A percentile compares a stretch with the other conserved stretches of the same genome.
phyloP scores from a whole-genome alignment of 257 asterid species.

The Ligustrum vulgare region DNA sequence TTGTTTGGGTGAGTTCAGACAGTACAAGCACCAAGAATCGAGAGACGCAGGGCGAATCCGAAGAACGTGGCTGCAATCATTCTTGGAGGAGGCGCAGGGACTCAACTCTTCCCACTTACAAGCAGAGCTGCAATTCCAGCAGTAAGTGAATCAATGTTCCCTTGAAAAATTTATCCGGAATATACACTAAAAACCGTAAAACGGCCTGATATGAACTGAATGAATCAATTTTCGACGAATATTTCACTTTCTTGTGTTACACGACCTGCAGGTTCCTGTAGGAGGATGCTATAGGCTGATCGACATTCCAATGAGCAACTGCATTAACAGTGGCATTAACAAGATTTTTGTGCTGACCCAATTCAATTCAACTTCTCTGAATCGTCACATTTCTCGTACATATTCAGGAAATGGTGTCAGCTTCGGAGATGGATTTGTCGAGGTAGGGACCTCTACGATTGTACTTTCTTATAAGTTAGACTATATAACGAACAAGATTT shows the following conservation, averaged over 20 bases:
- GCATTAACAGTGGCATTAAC: constrained; percentile 90
- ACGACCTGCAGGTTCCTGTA: constrained; percentile 66
- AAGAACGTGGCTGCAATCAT: constrained; percentile 92
- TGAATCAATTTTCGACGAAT: neutral
- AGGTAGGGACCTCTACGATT: constrained; percentile 42
- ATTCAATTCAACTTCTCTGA: constrained; percentile 89
- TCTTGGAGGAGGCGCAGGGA: constrained; percentile 93
- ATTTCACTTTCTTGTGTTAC: constrained; percentile 17
- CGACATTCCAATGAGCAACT: constrained; percentile 97
- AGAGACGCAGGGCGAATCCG: constrained; percentile 69
- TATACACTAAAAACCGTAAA: neutral
- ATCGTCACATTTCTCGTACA: constrained; percentile 89
- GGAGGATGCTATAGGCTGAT: constrained; percentile 96
- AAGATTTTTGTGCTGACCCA: constrained; percentile 95
- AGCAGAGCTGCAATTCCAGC: constrained; percentile 94
- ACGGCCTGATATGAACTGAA: neutral
- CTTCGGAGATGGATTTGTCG: constrained; percentile 93
- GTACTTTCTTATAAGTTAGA: neutral
- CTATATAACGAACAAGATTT: neutral
- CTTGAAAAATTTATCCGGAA: neutral
- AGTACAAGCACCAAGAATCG: constrained; percentile 45
- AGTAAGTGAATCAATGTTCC: constrained; percentile 51
- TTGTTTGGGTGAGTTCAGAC: constrained; percentile 49
- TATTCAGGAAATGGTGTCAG: constrained; percentile 85
- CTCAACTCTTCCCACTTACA: constrained; percentile 91